These are phyloP conservation scores for Chaetomium cochliodes DNA, from an alignment of 495 filamentous ascomycete genomes.

Conservation along the genomic window DNA sequence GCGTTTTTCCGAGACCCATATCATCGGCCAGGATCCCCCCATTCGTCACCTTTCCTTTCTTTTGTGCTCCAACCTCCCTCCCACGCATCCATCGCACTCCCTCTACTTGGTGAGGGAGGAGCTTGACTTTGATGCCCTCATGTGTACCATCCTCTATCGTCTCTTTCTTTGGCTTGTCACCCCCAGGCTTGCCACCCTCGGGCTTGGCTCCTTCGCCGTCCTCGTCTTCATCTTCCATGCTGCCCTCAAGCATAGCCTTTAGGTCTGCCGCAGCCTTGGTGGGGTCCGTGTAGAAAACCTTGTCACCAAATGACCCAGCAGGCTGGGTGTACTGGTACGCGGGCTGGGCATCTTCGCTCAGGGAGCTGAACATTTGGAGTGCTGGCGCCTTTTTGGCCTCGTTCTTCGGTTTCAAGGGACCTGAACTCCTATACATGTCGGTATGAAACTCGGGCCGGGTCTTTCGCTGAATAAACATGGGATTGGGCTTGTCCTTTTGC, in stretches of 20 bases:
- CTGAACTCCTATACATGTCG: slow-evolving; percentile 40
- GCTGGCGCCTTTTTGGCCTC: slow-evolving; percentile 37
- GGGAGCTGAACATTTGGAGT: slow-evolving; percentile 42
- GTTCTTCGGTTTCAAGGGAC: slow-evolving; percentile 42
- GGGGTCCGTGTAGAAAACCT: slow-evolving; percentile 70
- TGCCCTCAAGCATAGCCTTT: slow-evolving; percentile 82
- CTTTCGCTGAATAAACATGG: slow-evolving; percentile 47
- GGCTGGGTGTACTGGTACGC: slow-evolving; percentile 40
- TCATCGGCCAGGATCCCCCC: slow-evolving; percentile 86
- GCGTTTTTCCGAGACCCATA: slow-evolving; percentile 83
- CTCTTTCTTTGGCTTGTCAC: slow-evolving; percentile 24
- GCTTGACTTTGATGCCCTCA: slow-evolving; percentile 78
- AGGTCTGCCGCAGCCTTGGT: slow-evolving; percentile 78
- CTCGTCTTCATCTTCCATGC: slow-evolving; percentile 75
- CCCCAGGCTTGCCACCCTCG: slow-evolving; percentile 16
- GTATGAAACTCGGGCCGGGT: slow-evolving; percentile 49
- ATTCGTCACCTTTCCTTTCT: slow-evolving; percentile 74
- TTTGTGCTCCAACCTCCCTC: slow-evolving; percentile 77
- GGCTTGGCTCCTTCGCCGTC: slow-evolving; percentile 36
- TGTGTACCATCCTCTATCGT: slow-evolving; percentile 37
- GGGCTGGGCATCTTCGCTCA: slow-evolving; percentile 33
- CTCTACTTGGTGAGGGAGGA: slow-evolving; percentile 89
- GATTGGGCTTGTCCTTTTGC: slow-evolving; percentile 32
- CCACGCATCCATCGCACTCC: slow-evolving; percentile 91
- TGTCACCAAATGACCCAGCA: slow-evolving; percentile 44